phyloP scores from a whole-genome alignment of 371 early-diverging fungal species.

The Syncephalis plumigaleata region DNA sequence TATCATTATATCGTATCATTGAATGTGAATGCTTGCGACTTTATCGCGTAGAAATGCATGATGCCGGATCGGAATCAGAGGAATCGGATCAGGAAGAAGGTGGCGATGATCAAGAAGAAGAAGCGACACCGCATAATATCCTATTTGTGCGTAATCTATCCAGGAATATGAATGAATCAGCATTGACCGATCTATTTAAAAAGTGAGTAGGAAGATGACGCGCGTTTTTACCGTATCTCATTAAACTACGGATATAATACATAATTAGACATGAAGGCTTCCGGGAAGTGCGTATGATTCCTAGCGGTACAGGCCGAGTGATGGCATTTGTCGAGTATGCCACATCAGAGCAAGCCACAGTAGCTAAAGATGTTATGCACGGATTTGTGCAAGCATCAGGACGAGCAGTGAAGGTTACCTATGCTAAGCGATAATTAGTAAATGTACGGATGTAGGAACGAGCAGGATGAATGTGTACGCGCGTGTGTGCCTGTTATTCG shows the following conservation, averaged over 20 bases:
- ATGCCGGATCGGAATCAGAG: too few species aligned
- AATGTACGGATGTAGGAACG: too few species aligned
- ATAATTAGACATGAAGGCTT: constrained; percentile 51
- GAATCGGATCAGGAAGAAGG: too few species aligned
- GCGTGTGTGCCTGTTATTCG: too few species aligned
- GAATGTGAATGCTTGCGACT: too few species aligned
- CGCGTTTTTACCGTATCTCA: too few species aligned
- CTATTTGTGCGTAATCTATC: constrained; percentile 83
- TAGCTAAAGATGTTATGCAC: constrained; percentile 56
- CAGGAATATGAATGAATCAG: constrained; percentile 36
- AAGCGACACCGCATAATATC: constrained; percentile 29
- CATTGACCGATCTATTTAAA: constrained; percentile 44
- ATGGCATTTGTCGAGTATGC: constrained; percentile 92
- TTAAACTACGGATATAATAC: too few species aligned
- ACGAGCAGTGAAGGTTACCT: constrained; percentile 61
- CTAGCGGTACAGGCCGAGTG: constrained; percentile 43
- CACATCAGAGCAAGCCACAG: constrained; percentile 50
- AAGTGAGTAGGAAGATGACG: constrained; percentile 28
- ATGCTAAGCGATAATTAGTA: constrained; percentile 42
- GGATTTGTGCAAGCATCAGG: constrained; percentile 59
- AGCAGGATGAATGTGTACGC: too few species aligned
- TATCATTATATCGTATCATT: too few species aligned
- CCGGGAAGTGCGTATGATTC: constrained; percentile 74
- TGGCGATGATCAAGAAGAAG: too few species aligned
- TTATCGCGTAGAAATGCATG: too few species aligned